Percentiles rank a stretch among this genome's conserved stretches.
These are phyloP conservation scores for Drechslerella dactyloides DNA, from an alignment of 2,329 filamentous ascomycete species.

Conservation along the genomic window DNA sequence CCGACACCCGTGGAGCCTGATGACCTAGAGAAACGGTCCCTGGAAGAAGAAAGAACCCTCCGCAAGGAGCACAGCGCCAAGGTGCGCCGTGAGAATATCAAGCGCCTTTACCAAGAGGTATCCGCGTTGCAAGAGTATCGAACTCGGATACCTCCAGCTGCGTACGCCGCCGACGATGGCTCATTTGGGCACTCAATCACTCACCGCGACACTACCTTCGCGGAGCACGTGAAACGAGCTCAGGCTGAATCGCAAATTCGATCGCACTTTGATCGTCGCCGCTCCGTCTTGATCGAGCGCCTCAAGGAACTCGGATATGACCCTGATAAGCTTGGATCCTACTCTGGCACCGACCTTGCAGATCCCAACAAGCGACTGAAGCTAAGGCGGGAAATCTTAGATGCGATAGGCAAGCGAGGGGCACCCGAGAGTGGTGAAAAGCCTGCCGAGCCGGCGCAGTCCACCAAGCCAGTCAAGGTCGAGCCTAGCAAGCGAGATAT, in stretches of 20 bases:
- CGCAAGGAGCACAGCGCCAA: conserved; percentile 10
- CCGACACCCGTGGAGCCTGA: background rate
- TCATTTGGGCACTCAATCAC: conserved; percentile 36
- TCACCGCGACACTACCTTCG: background rate
- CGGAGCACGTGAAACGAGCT: background rate
- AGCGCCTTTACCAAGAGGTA: conserved; percentile 22
- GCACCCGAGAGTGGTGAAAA: no score
- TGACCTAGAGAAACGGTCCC: background rate
- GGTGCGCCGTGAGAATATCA: conserved; percentile 24
- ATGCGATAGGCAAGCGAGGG: background rate
- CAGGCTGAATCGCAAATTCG: background rate
- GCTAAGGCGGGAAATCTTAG: no score
- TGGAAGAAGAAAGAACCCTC: background rate
- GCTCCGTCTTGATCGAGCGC: conserved; percentile 2
- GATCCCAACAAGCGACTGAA: background rate
- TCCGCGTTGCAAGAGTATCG: conserved; percentile 26
- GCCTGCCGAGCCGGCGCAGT: no score
- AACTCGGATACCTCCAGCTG: conserved; percentile 21
- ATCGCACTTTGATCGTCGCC: background rate
- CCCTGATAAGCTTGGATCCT: background rate
- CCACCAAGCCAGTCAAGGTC: background rate
- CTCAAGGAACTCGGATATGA: conserved; percentile 33
- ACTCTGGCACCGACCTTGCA: background rate
- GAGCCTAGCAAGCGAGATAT: conserved; percentile 8
- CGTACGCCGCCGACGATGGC: conserved; percentile 42